These are phyloP conservation scores for Mortierella sp. DNA, from an alignment of 371 early-diverging fungal genomes.

Conservation along the genomic window DNA sequence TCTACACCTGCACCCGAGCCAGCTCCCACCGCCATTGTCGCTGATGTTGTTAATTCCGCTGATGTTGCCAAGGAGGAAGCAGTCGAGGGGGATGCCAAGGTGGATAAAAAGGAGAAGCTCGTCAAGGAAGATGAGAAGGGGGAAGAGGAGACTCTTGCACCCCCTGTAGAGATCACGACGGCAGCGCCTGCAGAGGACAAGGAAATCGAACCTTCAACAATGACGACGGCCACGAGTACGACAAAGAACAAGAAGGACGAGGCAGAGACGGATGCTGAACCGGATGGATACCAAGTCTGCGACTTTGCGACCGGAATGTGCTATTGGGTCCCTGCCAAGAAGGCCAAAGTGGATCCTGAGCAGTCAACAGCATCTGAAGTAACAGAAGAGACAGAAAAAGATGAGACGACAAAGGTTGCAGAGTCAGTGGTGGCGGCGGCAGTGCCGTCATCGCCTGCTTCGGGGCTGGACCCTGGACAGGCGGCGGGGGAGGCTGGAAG, in stretches of 20 bases:
- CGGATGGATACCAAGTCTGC: constrained; percentile 21
- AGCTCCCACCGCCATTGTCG: not conserved
- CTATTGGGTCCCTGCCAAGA: constrained; percentile 35
- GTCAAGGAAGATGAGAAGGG: not conserved
- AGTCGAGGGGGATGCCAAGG: not conserved
- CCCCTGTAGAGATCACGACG: constrained; percentile 3
- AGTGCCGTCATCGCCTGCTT: not conserved
- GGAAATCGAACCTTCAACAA: not conserved
- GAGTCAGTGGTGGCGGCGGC: not conserved
- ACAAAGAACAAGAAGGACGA: constrained; percentile 1
- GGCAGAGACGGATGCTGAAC: not conserved
- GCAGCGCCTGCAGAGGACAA: not conserved
- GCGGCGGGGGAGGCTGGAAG: not conserved
- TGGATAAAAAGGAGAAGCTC: not conserved
- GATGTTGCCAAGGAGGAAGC: not conserved
- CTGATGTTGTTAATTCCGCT: not conserved
- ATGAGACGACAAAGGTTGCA: not conserved
- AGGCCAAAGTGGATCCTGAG: constrained; percentile 4
- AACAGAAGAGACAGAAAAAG: not conserved
- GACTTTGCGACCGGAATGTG: constrained; percentile 21
- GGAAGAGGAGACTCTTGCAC: not conserved
- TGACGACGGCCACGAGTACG: not conserved
- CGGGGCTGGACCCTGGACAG: not conserved
- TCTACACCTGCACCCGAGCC: not conserved
- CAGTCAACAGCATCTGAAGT: not conserved